phyloP scores from a whole-genome alignment of 73 alveolate genomes.

The Paramecium octaurelia region DNA sequence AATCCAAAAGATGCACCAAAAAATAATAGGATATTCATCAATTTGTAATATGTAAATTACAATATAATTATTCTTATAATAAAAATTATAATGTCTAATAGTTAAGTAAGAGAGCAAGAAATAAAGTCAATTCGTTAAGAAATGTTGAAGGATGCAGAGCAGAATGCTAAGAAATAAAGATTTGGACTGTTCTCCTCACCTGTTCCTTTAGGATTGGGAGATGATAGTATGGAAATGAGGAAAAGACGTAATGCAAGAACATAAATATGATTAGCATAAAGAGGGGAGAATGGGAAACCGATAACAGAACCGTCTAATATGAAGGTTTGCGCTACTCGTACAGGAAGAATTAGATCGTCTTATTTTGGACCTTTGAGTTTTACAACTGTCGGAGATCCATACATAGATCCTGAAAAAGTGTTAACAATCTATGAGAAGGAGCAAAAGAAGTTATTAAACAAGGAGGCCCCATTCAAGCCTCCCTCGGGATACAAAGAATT shows the following conservation, averaged over 20 bases:
- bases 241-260: not conserved
- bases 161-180: not conserved
- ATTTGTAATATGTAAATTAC: not conserved
- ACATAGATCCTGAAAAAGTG: slow-evolving; percentile 25
- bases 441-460: not conserved
- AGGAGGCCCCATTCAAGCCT: not conserved
- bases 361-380: slow-evolving; percentile 8
- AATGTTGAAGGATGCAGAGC: not conserved
- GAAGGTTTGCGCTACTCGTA: not conserved
- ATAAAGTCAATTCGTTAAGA: not conserved
- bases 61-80: not conserved
- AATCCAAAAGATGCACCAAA: not conserved
- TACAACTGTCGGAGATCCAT: not conserved
- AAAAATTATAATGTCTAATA: not conserved
- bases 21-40: not conserved
- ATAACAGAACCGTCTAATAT: slow-evolving; percentile 17
- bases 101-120: not conserved
- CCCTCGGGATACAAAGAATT: not conserved
- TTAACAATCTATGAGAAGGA: not conserved
- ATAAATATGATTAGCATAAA: not conserved
- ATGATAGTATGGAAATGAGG: not conserved
- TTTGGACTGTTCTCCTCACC: slow-evolving; percentile 30
- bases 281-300: not conserved
- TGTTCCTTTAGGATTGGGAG: slow-evolving; percentile 24
- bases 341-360: not conserved